Base-by-base conservation (phyloP, 805 yeast species). In the Isabelozyma rhagii region DNA sequence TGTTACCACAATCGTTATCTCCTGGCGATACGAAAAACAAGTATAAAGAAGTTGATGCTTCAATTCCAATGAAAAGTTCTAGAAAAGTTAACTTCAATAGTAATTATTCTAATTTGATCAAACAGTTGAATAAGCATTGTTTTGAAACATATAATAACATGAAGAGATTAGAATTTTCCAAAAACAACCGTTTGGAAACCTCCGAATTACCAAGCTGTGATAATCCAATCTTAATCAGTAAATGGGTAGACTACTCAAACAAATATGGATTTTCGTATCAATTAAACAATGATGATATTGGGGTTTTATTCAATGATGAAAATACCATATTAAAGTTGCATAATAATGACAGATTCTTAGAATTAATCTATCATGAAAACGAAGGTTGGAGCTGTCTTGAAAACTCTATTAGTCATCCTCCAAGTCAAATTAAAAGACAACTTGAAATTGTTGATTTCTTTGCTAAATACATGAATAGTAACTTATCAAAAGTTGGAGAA, bases 161-260 rank as follows among this genome's bases (percentile, higher is more conserved):
- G 66, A 67, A 76, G 58, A 68, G 77, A 54, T 63, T 78, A 47
- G 78, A 77, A 43, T 65, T 66, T 44, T 64, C 71, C 43, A 64
- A 67, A 43, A 56, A 69, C 50, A 71, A 67, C 18, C 57, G 59
- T 46, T 56, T 66, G 51, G 72, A 67, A 44, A 58, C 69, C 28
- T 54, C 61, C 39, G 76, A 71, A 53, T 67, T 72, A 44, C 78
- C 78, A 39, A 61, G 68, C 8, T 71, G 75, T 50, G 79, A 77
- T 55, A 79, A 81, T 54, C 96, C 92, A 10, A 80, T 83, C 15
- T 81, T 89, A 52, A 83, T 93, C 41, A 87, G 96, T 52, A 92
- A 93, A 65, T 94, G 99, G 99, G 98, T 96, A 28, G 99, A 94
- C 66, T 94, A 93, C 66, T 87, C 97, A 27, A 91, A 92, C 71